Percentiles rank a stretch among this genome's conserved stretches.
These are phyloP conservation scores for Heliamphora exappendiculata DNA, from an alignment of 148 eudicot species.

Conservation along the genomic window DNA sequence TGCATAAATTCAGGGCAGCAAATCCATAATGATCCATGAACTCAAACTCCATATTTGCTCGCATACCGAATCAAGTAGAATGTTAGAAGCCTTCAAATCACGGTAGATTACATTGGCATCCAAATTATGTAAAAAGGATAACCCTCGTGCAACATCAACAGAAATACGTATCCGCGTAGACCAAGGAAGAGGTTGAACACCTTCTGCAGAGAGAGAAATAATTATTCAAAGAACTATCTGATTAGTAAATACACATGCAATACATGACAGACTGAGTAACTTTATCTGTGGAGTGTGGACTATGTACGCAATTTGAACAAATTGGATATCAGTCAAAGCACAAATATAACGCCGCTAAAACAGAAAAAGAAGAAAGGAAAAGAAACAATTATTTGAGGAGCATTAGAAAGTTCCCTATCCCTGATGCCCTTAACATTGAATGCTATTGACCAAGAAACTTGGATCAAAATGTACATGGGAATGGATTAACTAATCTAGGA, in stretches of 20 bases:
- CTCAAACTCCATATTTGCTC: not conserved
- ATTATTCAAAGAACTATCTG: not conserved
- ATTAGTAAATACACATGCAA: not conserved
- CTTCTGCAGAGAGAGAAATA: slow-evolving; percentile 14
- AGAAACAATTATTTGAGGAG: not conserved
- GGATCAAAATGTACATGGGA: not conserved
- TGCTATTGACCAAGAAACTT: not conserved
- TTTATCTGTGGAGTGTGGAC: not conserved
- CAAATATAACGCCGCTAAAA: not conserved
- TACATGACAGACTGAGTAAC: not conserved
- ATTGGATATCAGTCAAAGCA: not conserved
- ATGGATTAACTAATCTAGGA: too few species aligned
- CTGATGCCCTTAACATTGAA: not conserved
- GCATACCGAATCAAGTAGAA: slow-evolving; percentile 27
- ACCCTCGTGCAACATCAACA: slow-evolving; percentile 28
- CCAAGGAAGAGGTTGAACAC: slow-evolving; percentile 28
- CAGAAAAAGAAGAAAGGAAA: not conserved
- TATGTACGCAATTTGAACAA: not conserved
- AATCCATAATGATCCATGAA: not conserved
- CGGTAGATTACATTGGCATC: slow-evolving; percentile 28
- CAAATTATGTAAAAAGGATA: slow-evolving; percentile 24
- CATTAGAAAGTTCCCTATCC: slow-evolving; percentile 2
- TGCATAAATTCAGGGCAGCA: not conserved
- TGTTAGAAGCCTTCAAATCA: slow-evolving; percentile 27
- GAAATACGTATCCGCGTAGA: slow-evolving; percentile 26